Base-by-base conservation (phyloP, 2,329 filamentous ascomycete genomes). In the Aspergillus neotritici region DNA sequence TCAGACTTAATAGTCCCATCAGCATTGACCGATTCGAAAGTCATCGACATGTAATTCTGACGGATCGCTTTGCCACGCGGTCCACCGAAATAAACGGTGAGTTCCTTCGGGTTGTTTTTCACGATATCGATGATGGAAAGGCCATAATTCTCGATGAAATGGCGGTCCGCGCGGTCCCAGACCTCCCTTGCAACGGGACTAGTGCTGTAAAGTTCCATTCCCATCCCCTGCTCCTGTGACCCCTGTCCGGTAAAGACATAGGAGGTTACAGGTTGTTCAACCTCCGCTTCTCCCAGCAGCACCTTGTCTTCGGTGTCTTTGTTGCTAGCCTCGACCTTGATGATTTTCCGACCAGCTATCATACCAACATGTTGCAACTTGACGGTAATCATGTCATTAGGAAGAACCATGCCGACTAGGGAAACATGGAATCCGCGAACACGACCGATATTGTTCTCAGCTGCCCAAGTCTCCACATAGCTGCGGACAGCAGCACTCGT, bases 41-140 rank as follows among this genome's bases (percentile, higher is more conserved):
- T 97, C 93, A 98, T 98, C 47, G 91, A 84, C 86, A 97, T 97
- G 76, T 98, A 98, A 72, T 98, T 98, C 64, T 95, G 86, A 51
- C 93, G 88, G 57, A 98, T 98, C 40, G 88, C 89, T 74, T 97
- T 98, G 63, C 93, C 93, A 46, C 88, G 86, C 49, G 93, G 89
- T 37, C 93, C 93, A 73, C 94, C 93, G 63, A 98, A 98, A 75
- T 98, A 87, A 53, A 98, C 87, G 4, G 94, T 98, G 43, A 98
- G 83, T 72, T 97, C 93, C 77, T 96, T 96, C 52, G 93, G 93
- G 72, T 98, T 98, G 76, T 97, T 98, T 78, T 89, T 94, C 68
- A 98, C 93, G 61, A 98, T 98, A 70, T 97, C 90, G 64, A 90
- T 94, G 61, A 98, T 98, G 5, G 90, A 90, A 62, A 98, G 95